Base-by-base conservation (phyloP, 805 yeast species). In the Myxozyma lipomycoides region DNA sequence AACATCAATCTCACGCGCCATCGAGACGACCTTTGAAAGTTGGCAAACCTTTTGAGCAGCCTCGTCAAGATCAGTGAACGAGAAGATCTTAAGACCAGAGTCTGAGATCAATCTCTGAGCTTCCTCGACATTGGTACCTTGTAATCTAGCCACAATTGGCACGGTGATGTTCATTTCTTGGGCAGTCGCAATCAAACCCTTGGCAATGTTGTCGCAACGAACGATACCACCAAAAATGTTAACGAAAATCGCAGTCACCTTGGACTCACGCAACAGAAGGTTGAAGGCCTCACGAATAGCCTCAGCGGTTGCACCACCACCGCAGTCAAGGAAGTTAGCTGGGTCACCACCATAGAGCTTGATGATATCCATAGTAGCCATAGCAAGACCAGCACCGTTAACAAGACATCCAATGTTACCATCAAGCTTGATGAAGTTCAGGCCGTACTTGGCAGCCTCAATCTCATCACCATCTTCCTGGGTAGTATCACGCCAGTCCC, bases 331-430 rank as follows among this genome's bases (percentile, higher is more conserved):
- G 81, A 93, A 93, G 79, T 93, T 93, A 61, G 98, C 99, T 65
- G 99, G 99, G 63, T 82, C 86, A 72, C 99, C 99, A 67, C 98
- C 97, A 76, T 89, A 86, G 65, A 93, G 81, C 77, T 93, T 89
- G 77, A 93, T 88, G 70, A 95, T 95, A 74, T 93, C 99, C 97
- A 93, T 90, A 61, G 99, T 93, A 64, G 99, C 99, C 99, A 93
- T 93, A 66, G 99, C 99, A 70, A 93, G 81, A 73, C 99, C 99
- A 52, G 99, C 99, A 78, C 99, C 99, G 73, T 93, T 93, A 70
- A 93, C 99, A 58, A 93, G 78, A 78, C 96, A 91, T 65, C 98
- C 99, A 68, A 93, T 91, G 79, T 89, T 87, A 73, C 99, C 99
- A 68, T 91, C 95, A 69, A 93, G 83, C 77, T 93, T 93, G 77